A percentile compares a stretch with the other conserved stretches of the same genome.
These are phyloP conservation scores for Phylloporus arenicola DNA, from an alignment of 768 basidiomycete genomes.

Conservation along the genomic window DNA sequence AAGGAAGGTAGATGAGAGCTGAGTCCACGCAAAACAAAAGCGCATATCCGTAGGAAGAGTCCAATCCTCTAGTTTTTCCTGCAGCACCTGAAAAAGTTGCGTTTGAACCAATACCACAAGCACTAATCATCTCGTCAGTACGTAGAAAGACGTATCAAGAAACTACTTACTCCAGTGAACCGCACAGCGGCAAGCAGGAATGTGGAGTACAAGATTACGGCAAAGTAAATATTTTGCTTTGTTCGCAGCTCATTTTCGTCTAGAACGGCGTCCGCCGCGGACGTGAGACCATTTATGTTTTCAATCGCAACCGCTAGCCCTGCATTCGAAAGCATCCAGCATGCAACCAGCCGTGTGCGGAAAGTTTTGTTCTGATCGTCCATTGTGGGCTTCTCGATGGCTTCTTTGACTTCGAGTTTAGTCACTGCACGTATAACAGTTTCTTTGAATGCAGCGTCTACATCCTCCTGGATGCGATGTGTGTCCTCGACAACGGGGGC, in stretches of 20 bases:
- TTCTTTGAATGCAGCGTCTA: conserved; percentile 87
- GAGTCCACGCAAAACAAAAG: conserved; percentile 22
- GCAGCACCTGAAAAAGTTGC: conserved; percentile 79
- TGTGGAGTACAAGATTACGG: conserved; percentile 74
- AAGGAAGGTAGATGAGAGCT: conserved; percentile 32
- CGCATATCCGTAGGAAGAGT: conserved; percentile 10
- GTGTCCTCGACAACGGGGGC: conserved; percentile 82
- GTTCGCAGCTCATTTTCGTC: conserved; percentile 39
- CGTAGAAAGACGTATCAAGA: neutral
- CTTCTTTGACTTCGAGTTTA: conserved; percentile 62
- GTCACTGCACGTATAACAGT: conserved; percentile 85
- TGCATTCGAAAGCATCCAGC: conserved; percentile 78
- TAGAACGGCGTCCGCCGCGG: conserved; percentile 29
- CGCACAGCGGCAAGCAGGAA: conserved; percentile 68
- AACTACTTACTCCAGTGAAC: conserved; percentile 62
- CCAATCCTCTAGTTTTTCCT: conserved; percentile 51
- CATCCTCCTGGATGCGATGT: conserved; percentile 76
- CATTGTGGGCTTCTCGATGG: conserved; percentile 70
- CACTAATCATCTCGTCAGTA: conserved; percentile 44
- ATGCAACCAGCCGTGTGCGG: conserved; percentile 79
- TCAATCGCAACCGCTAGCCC: conserved; percentile 68
- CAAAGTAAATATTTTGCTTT: conserved; percentile 65
- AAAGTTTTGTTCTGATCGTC: conserved; percentile 92
- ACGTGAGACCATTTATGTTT: conserved; percentile 61
- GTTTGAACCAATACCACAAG: conserved; percentile 75